A percentile compares a stretch with the other conserved stretches of the same genome.
These are phyloP conservation scores for Collybia sp. DNA, from an alignment of 768 basidiomycete species.

Conservation along the genomic window DNA sequence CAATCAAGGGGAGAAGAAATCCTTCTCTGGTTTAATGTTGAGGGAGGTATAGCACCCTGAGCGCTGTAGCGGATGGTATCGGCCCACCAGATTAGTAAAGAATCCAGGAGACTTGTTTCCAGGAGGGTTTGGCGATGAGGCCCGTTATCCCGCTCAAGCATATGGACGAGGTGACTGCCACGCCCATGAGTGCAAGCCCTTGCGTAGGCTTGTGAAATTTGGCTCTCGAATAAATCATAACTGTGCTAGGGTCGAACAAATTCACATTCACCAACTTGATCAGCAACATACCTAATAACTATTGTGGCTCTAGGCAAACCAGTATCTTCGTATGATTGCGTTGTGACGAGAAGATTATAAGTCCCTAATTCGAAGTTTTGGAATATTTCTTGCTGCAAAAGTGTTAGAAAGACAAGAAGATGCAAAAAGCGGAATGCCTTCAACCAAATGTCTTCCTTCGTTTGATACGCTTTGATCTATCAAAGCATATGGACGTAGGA, in stretches of 20 bases:
- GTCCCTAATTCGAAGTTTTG: slow-evolving; percentile 48
- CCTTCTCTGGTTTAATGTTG: slow-evolving; percentile 30
- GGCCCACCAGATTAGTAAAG: slow-evolving; percentile 45
- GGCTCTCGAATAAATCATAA: slow-evolving; percentile 59
- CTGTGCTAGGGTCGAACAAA: slow-evolving; percentile 22
- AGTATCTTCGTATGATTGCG: slow-evolving; percentile 54
- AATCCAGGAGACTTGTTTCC: slow-evolving; percentile 31
- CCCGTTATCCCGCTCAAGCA: slow-evolving; percentile 58
- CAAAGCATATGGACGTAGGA: slow-evolving; percentile 52
- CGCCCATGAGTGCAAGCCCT: slow-evolving; percentile 42
- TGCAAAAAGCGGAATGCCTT: neutral
- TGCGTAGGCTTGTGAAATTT: slow-evolving; percentile 52
- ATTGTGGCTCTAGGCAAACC: slow-evolving; percentile 52
- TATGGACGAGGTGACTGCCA: slow-evolving; percentile 53
- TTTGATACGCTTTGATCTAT: slow-evolving; percentile 27
- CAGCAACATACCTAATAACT: slow-evolving; percentile 51
- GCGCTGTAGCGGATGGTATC: slow-evolving; percentile 32
- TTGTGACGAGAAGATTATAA: slow-evolving; percentile 61
- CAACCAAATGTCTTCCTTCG: too few species aligned
- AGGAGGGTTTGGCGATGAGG: slow-evolving; percentile 49
- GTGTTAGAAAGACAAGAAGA: slow-evolving; percentile 1
- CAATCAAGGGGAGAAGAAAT: slow-evolving; percentile 44
- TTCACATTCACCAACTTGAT: neutral
- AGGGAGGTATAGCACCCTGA: slow-evolving; percentile 41
- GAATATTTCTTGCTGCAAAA: slow-evolving; percentile 39